Evolutionary conservation across 805 yeast species (phyloP), one percentile per base, ranked within the genome.

Genomic region (Candida patagonica): DNA sequence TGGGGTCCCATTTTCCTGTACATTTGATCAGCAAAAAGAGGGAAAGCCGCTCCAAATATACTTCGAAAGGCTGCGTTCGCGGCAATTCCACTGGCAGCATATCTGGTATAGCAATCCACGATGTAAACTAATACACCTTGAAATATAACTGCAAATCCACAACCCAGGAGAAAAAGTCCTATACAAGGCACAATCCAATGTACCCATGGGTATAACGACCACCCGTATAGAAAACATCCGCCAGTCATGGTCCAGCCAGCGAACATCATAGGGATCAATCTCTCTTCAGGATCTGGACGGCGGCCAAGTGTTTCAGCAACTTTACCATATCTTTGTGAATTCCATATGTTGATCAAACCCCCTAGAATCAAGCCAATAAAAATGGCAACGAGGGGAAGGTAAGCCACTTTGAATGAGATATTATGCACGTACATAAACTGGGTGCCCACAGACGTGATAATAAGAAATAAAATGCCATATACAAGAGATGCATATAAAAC

Each of bases 21-120:
- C 73, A 77, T 66, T 43, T 66, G 70, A 26, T 60, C 54, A 2
- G 78, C 72, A 52, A 76, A 75, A 35, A 77, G 57, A 5, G 84
- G 83, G 65, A 78, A 76, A 1, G 66, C 70, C 24, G 76, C 79
- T 23, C 75, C 84, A 56, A 75, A 70, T 4, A 68, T 57, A 0
- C 81, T 74, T 54, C 83, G 65, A 37, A 72, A 53, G 42, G 77
- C 71, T 1, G 82, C 73, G 46, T 76, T 75, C 5, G 77, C 81
- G 3, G 84, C 81, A 41, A 76, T 63, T 2, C 80, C 80, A 10
- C 79, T 71, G 1, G 83, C 83, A 6, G 81, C 74, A 46, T 67
- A 71, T 33, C 65, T 57, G 26, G 74, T 65, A 51, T 74, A 76
- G 34, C 80, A 64, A 54, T 78, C 83, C 37, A 78, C 73, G 44